Base-by-base conservation (phyloP, 2,329 filamentous ascomycete species). In the Exophiala mesophila region DNA sequence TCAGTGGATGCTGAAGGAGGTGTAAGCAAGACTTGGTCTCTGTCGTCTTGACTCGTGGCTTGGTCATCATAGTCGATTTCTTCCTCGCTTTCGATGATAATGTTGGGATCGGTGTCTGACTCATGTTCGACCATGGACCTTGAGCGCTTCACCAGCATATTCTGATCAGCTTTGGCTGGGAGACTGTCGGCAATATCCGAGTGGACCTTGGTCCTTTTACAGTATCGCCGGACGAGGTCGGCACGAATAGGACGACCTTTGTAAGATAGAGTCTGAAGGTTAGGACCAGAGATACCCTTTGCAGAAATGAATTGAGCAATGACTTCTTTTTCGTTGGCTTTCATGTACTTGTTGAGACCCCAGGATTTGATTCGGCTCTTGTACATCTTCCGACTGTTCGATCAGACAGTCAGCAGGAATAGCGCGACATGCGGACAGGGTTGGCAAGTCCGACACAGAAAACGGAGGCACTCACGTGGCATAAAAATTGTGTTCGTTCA, bases 281-380 rank as follows among this genome's bases (percentile, higher is more conserved):
- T 36, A 5, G 13, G 15, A 8, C 18, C 33, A n/a, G 13, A 12
- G 20, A 36, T 36, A 8, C 19, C 5, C 8, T 36, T 17, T 9
- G 13, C 33, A 8, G 13, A n/a, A 19, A 36, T 36, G 13, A 21
- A 17, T 30, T n/a, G n/a, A 30, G 17, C 24, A 5, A 39, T 39
- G 10, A 13, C n/a, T 21, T 39, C 36, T 16, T 39, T 39, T 13
- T 39, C 36, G 16, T 10, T 19, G 10, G 20, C 21, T 19, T 36
- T 42, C 13, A 38, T 24, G 24, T 42, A 36, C 24, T 42, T 42
- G 6, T 23, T 15, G 33, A 42, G 39, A 12, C 19, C 19, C 39
- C 39, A 42, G 16, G 16, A 10, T 18, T n/a, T 42, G 20, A 42
- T 42, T 17, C 39, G 34, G 13, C 17, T 29, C 30, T 42, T 42